Evolutionary conservation across 164 flowering plant species (phyloP).

Genomic region (Piper longum): DNA sequence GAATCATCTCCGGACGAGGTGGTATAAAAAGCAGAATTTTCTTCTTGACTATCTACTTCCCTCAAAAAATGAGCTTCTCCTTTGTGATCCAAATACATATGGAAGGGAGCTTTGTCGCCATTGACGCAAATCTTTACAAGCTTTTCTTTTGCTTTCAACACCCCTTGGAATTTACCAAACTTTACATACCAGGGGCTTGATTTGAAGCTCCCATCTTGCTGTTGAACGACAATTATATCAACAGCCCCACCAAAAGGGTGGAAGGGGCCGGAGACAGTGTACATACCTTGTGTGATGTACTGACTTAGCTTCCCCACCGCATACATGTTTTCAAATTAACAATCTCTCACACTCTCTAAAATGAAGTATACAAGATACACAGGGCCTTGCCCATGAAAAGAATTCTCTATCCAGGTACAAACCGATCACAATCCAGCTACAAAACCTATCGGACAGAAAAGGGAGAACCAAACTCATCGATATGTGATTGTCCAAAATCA

Average conservation of each 20-base stretch:
- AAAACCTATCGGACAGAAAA: not conserved
- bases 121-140: conserved; percentile 58
- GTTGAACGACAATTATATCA: conserved; percentile 88
- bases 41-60: conserved; percentile 55
- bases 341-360: not conserved
- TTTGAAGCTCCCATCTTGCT: conserved; percentile 83
- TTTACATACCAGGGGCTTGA: conserved; percentile 92
- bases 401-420: not conserved
- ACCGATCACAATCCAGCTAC: not conserved
- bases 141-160: conserved; percentile 64
- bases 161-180: conserved; percentile 97
- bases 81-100: conserved; percentile 75
- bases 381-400: not conserved
- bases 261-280: conserved; percentile 72
- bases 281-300: conserved; percentile 59
- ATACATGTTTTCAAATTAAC: conserved; percentile 21
- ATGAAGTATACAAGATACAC: not conserved
- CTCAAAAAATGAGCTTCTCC: conserved; percentile 82
- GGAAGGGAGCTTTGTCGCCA: conserved; percentile 58
- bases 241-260: conserved; percentile 98
- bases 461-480: not conserved
- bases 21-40: conserved; percentile 18
- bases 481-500: not conserved
- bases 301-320: conserved; percentile 63
- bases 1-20: conserved; percentile 45